Percentiles rank a stretch among this genome's conserved stretches.
These are phyloP conservation scores for Vicia sativa DNA, from an alignment of 306 rosid species.

Conservation along the genomic window DNA sequence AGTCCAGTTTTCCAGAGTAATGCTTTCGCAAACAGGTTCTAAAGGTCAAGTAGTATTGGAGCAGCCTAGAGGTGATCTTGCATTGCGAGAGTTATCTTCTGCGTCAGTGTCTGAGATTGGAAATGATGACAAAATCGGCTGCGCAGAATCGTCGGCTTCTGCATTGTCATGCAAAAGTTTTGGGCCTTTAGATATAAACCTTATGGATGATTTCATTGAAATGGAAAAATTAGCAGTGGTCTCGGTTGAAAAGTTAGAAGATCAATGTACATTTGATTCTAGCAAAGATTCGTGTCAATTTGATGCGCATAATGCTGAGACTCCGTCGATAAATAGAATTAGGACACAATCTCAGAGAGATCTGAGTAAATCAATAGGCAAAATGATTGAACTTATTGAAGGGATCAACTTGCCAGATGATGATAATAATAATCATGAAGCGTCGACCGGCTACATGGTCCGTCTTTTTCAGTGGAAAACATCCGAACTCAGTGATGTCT, in stretches of 20 bases:
- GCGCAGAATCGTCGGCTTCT: conserved; percentile 76
- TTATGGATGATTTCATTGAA: conserved; percentile 90
- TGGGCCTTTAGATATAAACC: conserved; percentile 65
- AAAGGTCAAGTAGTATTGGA: conserved; percentile 48
- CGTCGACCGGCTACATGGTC: conserved; percentile 60
- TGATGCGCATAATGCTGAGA: conserved; percentile 40
- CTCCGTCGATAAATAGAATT: conserved; percentile 31
- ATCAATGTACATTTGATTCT: conserved; percentile 37
- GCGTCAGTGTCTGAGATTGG: conserved; percentile 67
- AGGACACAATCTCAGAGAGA: conserved; percentile 44
- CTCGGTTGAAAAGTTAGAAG: conserved; percentile 49
- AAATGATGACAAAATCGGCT: conserved; percentile 73
- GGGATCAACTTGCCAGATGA: conserved; percentile 64
- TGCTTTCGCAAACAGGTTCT: conserved; percentile 62
- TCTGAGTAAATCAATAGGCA: conserved; percentile 54
- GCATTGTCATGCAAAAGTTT: conserved; percentile 55
- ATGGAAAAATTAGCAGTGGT: conserved; percentile 89
- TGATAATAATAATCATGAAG: conserved; percentile 50
- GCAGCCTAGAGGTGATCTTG: conserved; percentile 47
- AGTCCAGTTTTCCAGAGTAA: conserved; percentile 65
- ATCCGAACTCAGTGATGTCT: conserved; percentile 61
- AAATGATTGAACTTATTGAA: conserved; percentile 82
- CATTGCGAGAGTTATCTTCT: conserved; percentile 51
- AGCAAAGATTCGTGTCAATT: conserved; percentile 36
- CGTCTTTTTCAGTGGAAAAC: conserved; percentile 91